A percentile compares a stretch with the other conserved stretches of the same genome.
Conservation (phyloP, 2,329 filamentous ascomycete genomes). For the Colletotrichum spaethianum region DNA sequence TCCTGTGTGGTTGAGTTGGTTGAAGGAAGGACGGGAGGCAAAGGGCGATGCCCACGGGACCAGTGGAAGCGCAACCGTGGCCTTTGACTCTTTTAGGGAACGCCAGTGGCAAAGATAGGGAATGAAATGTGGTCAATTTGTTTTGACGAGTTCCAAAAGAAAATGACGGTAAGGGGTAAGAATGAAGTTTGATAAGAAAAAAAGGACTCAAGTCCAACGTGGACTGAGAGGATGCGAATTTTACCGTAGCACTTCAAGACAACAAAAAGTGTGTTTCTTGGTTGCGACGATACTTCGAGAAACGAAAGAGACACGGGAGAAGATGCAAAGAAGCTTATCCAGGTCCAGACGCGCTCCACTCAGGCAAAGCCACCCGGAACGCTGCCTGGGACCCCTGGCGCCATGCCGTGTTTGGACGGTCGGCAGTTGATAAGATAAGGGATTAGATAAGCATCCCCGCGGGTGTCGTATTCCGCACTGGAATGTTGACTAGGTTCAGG, state of each 20-base stretch:
- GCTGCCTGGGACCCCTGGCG: constrained; percentile 40
- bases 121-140: constrained; percentile 34
- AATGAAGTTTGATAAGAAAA: constrained; percentile 6
- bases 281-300: constrained; percentile 34
- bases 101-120: constrained; percentile 32
- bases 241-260: constrained; percentile 24
- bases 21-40: constrained; percentile 1
- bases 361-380: constrained; percentile 23
- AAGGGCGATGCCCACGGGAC: constrained; percentile 16
- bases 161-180: constrained; percentile 15
- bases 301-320: constrained; percentile 22
- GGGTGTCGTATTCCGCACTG: constrained; percentile 16
- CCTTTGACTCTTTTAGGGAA: constrained; percentile 37
- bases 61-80: constrained; percentile 41
- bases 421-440: constrained; percentile 27
- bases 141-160: constrained; percentile 17
- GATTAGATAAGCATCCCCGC: constrained; percentile 32
- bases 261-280: constrained; percentile 16
- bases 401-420: constrained; percentile 37
- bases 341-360: constrained; percentile 25
- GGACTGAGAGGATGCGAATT: constrained; percentile 29
- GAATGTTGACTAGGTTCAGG: neutral
- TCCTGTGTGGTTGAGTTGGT: neutral
- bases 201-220: constrained; percentile 16
- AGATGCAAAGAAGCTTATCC: constrained; percentile 39